Base-by-base conservation (phyloP, 1,284 basidiomycete genomes). In the Schizopora paradoxa region DNA sequence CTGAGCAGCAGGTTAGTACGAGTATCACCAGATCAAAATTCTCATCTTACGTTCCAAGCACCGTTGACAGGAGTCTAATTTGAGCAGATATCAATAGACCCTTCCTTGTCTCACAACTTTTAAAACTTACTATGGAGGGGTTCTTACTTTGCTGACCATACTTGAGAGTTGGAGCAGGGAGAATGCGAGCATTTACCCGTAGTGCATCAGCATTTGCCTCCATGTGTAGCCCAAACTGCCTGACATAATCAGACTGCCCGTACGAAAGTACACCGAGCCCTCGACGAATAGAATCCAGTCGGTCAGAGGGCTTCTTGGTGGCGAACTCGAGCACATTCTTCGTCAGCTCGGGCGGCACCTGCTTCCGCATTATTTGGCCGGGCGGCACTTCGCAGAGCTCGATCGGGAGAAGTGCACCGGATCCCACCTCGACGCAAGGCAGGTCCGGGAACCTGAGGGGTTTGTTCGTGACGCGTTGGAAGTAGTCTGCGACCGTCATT, bases 321-420 rank as follows among this genome's bases (percentile, higher is more conserved):
- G 86, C 77, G 56, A 88, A 88, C 0, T 76, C 72, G 1, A 86
- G 67, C 6, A 87, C 78, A 6, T 76, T 72, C 47, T 72, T 77
- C 0, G 77, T 82, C 56, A 78, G 77, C 48, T 85, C 77, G 0
- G 77, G 66, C 38, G 85, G 84, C 1, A 88, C 70, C 51, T 82
- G 81, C 55, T 82, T 84, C 32, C 79, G 69, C 74, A 86, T 80
- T 37, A 86, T 79, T 54, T 89, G 86, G 0, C 86, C 86, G 0
- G 73, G 64, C 0, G 72, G 71, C 3, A 89, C 78, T 0, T 55
- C 62, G 56, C 85, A 87, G 1, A 82, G 59, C 57, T 89, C 86
- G 2, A 86, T 57, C 0, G 86, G 84, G 13, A 86, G 70, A 36
- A 82, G 61, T 0, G 83, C 82, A 2, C 81, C 82, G 29, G 70